phyloP scores from a whole-genome alignment of 306 rosid species.

The Pterocarpus santalinus region DNA sequence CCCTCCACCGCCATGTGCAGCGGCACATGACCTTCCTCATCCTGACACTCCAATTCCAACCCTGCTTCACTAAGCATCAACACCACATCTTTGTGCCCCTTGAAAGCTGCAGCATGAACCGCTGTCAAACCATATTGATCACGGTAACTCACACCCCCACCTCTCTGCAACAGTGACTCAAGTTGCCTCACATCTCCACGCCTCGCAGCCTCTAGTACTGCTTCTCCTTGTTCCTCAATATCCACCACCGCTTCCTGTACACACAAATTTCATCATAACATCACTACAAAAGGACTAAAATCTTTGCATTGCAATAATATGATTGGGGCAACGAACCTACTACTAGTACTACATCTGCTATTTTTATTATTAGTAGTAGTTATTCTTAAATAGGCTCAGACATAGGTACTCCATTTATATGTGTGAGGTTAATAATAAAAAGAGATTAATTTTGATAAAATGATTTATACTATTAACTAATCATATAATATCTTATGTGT shows the following conservation, averaged over 20 bases:
- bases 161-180: slow-evolving; percentile 52
- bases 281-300: too few relatives aligned
- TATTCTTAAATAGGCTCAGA: too few relatives aligned
- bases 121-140: slow-evolving; percentile 82
- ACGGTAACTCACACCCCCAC: slow-evolving; percentile 50
- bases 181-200: slow-evolving; percentile 56
- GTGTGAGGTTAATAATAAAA: too few relatives aligned
- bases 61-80: slow-evolving; percentile 59
- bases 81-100: slow-evolving; percentile 72
- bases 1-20: slow-evolving; percentile 77
- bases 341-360: too few relatives aligned
- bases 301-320: too few relatives aligned
- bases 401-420: too few relatives aligned
- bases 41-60: slow-evolving; percentile 66
- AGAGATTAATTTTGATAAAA: too few relatives aligned
- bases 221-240: slow-evolving; percentile 63
- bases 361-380: too few relatives aligned
- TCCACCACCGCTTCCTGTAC: slow-evolving; percentile 47
- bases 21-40: slow-evolving; percentile 74
- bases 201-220: slow-evolving; percentile 63
- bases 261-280: slow-evolving; percentile 19
- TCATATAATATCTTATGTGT: too few relatives aligned
- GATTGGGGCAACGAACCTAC: too few relatives aligned
- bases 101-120: slow-evolving; percentile 76
- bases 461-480: too few relatives aligned